Base-by-base conservation (phyloP, 2,329 filamentous ascomycete genomes). In the Ceratocystis destructans region DNA sequence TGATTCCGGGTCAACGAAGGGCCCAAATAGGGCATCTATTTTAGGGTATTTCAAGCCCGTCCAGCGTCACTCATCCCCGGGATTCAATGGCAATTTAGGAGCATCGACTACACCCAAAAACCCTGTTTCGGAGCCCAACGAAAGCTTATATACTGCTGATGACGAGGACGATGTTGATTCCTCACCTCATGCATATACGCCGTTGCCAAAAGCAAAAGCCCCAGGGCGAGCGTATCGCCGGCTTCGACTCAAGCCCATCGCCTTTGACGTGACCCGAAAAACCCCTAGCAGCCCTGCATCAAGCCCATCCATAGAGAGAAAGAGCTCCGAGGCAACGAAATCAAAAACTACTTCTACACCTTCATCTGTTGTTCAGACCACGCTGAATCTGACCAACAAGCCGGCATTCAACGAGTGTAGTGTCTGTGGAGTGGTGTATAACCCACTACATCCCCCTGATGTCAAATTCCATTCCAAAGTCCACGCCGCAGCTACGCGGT, bases 401-500 rank as follows among this genome's bases (percentile, higher is more conserved):
- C 75, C 76, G 2, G 71, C 77, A 1, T 79, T 79, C 67, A 74
- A 76, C 1, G 77, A 79, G 65, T 79, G 77, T 69, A 77, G 73
- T 62, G 67, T 74, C 2, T 79, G 77, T 69, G 72, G 78, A 64
- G 78, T 73, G 0, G 75, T 79, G 6, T 79, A 76, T 73, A 79
- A 79, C 63, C 77, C 77, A 0, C 69, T 78, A 4, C 76, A 75
- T 65, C 76, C 77, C 2, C 75, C 75, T 33, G 77, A 79, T 65
- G 77, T 78, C 17, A 78, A 76, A 66, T 77, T 73, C 17, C 77
- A 79, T 65, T 70, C 72, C 1, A 77, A 76, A 66, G 73, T 74
- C 44, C 77, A 79, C 65, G 74, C 74, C 7, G 72, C 72, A 2
- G 71, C 76, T 59, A 33, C 75, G 12, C 69, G 72, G 55, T 70